phyloP scores from a whole-genome alignment of 768 basidiomycete genomes.

The Plicaturopsis crispa region DNA sequence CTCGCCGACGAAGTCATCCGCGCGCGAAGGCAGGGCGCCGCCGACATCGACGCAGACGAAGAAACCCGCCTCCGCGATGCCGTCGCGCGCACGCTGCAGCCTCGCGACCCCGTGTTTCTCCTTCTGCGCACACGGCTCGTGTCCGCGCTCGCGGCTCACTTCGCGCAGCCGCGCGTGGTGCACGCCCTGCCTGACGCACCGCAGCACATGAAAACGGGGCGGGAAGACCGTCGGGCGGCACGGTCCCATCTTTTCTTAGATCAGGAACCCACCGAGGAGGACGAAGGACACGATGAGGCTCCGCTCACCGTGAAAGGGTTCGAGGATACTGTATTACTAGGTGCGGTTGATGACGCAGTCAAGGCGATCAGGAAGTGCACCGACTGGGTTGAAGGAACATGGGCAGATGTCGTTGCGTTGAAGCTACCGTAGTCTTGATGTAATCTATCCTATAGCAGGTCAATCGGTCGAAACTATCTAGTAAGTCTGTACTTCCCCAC shows the following conservation, averaged over 20 bases:
- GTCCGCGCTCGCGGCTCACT: conserved; percentile 23
- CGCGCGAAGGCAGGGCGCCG: conserved; percentile 26
- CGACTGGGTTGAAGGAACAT: conserved; percentile 49
- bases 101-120: conserved; percentile 58
- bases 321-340: conserved; percentile 50
- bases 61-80: conserved; percentile 48
- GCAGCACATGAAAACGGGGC: conserved; percentile 24
- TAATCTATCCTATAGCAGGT: too few relatives aligned
- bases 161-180: conserved; percentile 13
- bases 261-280: conserved; percentile 6
- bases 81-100: conserved; percentile 55
- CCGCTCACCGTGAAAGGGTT: conserved; percentile 49
- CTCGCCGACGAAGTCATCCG: conserved; percentile 70
- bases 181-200: conserved; percentile 10
- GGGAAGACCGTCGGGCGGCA: conserved; percentile 16
- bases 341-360: conserved; percentile 33
- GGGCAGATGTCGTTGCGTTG: conserved; percentile 34
- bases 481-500: too few relatives aligned
- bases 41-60: conserved; percentile 26
- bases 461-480: too few relatives aligned
- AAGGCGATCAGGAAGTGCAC: conserved; percentile 31
- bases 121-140: conserved; percentile 55
- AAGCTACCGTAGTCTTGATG: not conserved
- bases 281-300: not conserved
- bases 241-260: conserved; percentile 20